phyloP scores from a whole-genome alignment of 2,329 filamentous ascomycete genomes.

The Ophioceras dolichostomum region DNA sequence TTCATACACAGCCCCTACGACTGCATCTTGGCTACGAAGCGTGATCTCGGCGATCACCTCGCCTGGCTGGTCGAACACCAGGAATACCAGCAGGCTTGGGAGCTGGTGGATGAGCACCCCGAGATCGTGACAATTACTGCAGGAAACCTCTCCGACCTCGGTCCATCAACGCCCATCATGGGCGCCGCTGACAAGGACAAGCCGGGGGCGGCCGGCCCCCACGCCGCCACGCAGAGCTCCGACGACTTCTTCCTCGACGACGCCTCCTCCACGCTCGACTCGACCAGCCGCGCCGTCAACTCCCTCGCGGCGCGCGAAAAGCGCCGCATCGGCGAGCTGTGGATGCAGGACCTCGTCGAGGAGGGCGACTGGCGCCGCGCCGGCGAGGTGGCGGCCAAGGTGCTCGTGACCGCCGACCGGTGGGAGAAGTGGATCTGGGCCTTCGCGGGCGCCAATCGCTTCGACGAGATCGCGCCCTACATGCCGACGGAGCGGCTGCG shows the following conservation, averaged over 20 bases:
- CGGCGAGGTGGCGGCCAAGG: slow-evolving; percentile 69
- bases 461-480: slow-evolving; percentile 79
- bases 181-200: slow-evolving; percentile 25
- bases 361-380: slow-evolving; percentile 65
- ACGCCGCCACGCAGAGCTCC: slow-evolving; percentile 19
- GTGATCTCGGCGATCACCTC: slow-evolving; percentile 77
- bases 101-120: slow-evolving; percentile 77
- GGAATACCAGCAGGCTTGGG: slow-evolving; percentile 78
- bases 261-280: slow-evolving; percentile 40
- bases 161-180: slow-evolving; percentile 24
- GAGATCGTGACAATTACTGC: slow-evolving; percentile 47
- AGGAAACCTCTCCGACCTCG: slow-evolving; percentile 25
- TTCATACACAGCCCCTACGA: slow-evolving; percentile 97
- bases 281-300: slow-evolving; percentile 42
- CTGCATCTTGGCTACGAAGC: slow-evolving; percentile 81
- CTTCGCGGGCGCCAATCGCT: slow-evolving; percentile 75
- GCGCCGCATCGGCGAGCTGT: slow-evolving; percentile 78
- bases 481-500: slow-evolving; percentile 68
- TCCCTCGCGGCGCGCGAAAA: slow-evolving; percentile 77
- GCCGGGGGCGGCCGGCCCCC: too few species aligned
- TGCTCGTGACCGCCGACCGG: slow-evolving; percentile 62
- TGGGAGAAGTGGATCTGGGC: slow-evolving; percentile 97
- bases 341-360: slow-evolving; percentile 77
- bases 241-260: slow-evolving; percentile 67
- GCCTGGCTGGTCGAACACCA: slow-evolving; percentile 74